Evolutionary conservation across 2,329 filamentous ascomycete genomes (phyloP).

Genomic region (Aspergillus pseudotamarii): DNA sequence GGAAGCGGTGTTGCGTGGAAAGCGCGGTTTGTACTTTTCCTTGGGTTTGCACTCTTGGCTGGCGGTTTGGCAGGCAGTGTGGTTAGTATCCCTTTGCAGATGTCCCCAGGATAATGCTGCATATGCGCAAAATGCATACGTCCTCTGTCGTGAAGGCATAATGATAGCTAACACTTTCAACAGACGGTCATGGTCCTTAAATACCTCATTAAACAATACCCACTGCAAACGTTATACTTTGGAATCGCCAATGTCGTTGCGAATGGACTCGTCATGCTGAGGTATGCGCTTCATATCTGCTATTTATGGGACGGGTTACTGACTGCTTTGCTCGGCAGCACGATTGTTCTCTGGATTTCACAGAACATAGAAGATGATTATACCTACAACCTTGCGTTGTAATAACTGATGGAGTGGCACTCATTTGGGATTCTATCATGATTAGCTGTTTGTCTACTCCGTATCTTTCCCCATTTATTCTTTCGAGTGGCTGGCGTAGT

Average conservation of each 20-base stretch:
- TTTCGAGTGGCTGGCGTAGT: slow-evolving; percentile 6
- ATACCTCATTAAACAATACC: slow-evolving; percentile 63
- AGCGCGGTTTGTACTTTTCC: slow-evolving; percentile 67
- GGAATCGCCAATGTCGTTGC: slow-evolving; percentile 68
- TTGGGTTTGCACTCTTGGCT: slow-evolving; percentile 70
- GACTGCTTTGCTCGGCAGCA: slow-evolving; percentile 47
- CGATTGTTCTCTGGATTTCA: slow-evolving; percentile 67
- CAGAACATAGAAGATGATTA: slow-evolving; percentile 76
- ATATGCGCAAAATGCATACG: background rate
- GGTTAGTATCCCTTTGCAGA: slow-evolving; percentile 39
- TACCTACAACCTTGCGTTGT: slow-evolving; percentile 69
- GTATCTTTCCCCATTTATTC: slow-evolving; percentile 1
- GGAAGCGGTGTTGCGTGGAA: slow-evolving; percentile 72
- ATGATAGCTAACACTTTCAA: slow-evolving; percentile 10
- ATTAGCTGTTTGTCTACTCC: background rate
- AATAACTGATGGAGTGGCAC: slow-evolving; percentile 13
- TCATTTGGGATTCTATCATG: background rate
- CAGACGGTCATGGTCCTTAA: slow-evolving; percentile 68
- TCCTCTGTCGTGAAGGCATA: background rate
- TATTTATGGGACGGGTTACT: background rate
- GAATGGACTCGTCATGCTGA: slow-evolving; percentile 68
- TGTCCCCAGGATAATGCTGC: background rate
- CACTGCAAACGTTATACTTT: slow-evolving; percentile 66
- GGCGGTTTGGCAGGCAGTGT: slow-evolving; percentile 69
- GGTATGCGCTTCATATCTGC: slow-evolving; percentile 49